These are phyloP conservation scores for Monsonia emarginata DNA, from an alignment of 441 rosid species.

Conservation along the genomic window DNA sequence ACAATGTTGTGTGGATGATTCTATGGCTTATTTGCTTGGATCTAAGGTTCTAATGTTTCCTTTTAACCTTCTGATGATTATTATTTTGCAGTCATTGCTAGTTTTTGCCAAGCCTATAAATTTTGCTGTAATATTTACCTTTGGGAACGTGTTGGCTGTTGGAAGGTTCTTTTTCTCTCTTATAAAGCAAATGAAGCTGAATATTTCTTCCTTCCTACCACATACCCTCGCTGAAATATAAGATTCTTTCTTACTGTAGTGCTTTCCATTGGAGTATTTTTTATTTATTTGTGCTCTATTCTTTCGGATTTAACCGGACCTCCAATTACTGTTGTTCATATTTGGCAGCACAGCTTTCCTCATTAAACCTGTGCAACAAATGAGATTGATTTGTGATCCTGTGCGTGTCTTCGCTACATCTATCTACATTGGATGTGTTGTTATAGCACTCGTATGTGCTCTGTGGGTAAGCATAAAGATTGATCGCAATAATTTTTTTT, in stretches of 20 bases:
- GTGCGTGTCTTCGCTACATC: conserved; percentile 63
- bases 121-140: conserved; percentile 77
- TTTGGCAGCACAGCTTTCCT: conserved; percentile 94
- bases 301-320: too few species aligned
- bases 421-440: conserved; percentile 59
- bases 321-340: conserved; percentile 20
- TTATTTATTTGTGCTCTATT: conserved; percentile 1
- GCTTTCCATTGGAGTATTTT: background rate
- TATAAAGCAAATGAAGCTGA: conserved; percentile 1
- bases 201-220: background rate
- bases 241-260: background rate
- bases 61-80: background rate
- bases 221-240: background rate
- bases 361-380: conserved; percentile 60
- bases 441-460: conserved; percentile 68
- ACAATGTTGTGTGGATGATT: background rate
- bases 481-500: background rate
- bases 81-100: conserved; percentile 54
- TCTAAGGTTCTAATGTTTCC: conserved; percentile 1
- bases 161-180: conserved; percentile 47
- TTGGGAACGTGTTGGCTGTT: conserved; percentile 77
- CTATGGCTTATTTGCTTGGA: background rate
- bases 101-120: conserved; percentile 71
- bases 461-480: conserved; percentile 49
- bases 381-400: conserved; percentile 80